Base-by-base conservation (phyloP, 192 early-diverging fungal species). In the Phycomyces nitens region DNA sequence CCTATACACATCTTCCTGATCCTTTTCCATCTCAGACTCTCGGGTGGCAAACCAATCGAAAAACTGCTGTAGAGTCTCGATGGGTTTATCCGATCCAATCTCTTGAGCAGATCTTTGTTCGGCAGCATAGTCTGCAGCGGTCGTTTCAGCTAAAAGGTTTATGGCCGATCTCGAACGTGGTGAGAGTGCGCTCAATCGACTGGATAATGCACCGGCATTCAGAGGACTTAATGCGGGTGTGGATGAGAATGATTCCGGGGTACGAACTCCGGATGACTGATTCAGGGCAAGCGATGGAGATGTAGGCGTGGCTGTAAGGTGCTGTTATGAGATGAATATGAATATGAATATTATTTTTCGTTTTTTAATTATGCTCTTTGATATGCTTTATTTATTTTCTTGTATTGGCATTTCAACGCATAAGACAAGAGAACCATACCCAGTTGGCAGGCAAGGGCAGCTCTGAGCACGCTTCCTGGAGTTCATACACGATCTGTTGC, bases 31-130 rank as follows among this genome's bases (percentile, higher is more conserved):
- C 44, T 89, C 84, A 34, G 76, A 66, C 69, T 97, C 93, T 6
- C 91, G 83, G 11, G 58, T 65, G 16, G 90, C 80, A 76, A 95
- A 96, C 97, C 97, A 99, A 63, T 92, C 88, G 58, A 97, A 84
- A 61, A 99, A 99, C 78, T 98, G 88, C 26, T 94, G 91, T 0
- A 90, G 87, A 2, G 87, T 97, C 53, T 94, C 88, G 42, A 98
- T 89, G 1, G 90, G 81, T 70, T 77, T 80, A 14, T 69, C 52
- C 24, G 75, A 60, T 23, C 74, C 81, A 41, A 75, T 54, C 2
- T 69, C 70, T 8, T 69, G 22, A 0, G 71, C 73, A n/a, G 58
- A 72, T 10, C 66, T 50, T 10, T 61, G 57, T 21, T 72, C 53
- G 10, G 47, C 64, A 3, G 53, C 50, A 24, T 69, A 66, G 11